Evolutionary conservation across 306 rosid genomes (phyloP).

Genomic region (Castanea sativa): DNA sequence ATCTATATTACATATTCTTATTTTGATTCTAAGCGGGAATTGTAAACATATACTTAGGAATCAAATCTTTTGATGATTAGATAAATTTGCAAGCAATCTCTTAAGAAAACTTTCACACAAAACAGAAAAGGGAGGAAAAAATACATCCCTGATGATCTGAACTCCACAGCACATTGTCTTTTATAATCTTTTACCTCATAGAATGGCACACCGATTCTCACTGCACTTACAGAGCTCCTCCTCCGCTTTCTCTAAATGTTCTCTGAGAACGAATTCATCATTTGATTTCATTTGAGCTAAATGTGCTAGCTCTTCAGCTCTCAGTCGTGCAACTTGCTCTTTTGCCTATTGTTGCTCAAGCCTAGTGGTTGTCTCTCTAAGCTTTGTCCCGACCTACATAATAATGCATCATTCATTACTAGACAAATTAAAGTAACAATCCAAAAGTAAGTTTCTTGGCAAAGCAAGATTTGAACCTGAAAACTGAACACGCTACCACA

Average conservation of each 20-base stretch:
- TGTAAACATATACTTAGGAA: background rate
- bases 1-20: too few species aligned
- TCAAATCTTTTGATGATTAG: background rate
- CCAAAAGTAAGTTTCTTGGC: background rate
- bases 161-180: background rate
- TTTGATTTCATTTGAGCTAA: conserved; percentile 58
- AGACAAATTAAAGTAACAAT: background rate
- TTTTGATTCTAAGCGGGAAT: background rate
- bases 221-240: conserved; percentile 73
- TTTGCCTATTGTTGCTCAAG: conserved; percentile 73
- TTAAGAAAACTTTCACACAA: background rate
- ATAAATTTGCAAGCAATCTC: background rate
- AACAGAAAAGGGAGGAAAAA: background rate
- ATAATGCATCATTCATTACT: conserved; percentile 11
- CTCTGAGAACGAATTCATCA: conserved; percentile 63
- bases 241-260: conserved; percentile 62
- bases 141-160: background rate
- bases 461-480: background rate
- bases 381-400: conserved; percentile 41
- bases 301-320: conserved; percentile 56
- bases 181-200: conserved; percentile 23
- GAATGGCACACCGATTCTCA: conserved; percentile 55
- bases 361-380: conserved; percentile 36
- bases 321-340: conserved; percentile 73
- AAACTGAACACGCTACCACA: background rate